These are phyloP conservation scores for Babesia bovis DNA, from an alignment of 169 alveolate genomes.

Conservation along the genomic window DNA sequence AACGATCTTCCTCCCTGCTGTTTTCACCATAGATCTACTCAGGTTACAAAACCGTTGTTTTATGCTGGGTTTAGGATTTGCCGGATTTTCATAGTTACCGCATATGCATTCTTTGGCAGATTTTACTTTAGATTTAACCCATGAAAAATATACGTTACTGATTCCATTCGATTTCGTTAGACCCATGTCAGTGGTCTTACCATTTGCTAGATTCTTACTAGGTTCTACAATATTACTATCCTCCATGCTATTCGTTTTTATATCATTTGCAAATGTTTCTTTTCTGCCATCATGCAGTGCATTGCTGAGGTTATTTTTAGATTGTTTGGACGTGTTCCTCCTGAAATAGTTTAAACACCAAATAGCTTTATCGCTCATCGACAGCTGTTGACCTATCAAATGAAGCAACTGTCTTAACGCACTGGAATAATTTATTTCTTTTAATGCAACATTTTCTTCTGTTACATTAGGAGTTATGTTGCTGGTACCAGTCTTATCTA, in stretches of 20 bases:
- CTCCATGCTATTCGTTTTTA: not conserved
- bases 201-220: not conserved
- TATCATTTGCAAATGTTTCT: not conserved
- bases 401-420: not conserved
- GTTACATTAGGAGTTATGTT: not conserved
- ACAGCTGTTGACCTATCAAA: not conserved
- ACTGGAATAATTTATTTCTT: not conserved
- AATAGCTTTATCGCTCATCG: not conserved
- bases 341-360: not conserved
- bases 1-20: not conserved
- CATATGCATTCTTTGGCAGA: not conserved
- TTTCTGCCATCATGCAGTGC: not conserved
- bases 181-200: not conserved
- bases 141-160: not conserved
- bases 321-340: not conserved
- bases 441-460: not conserved
- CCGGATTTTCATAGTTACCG: not conserved
- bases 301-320: not conserved
- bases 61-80: not conserved
- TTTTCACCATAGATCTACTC: not conserved
- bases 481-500: not conserved
- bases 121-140: not conserved
- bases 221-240: not conserved
- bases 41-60: not conserved
- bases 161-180: not conserved